These are phyloP conservation scores for Colletotrichum eremochloae DNA, from an alignment of 2,329 filamentous ascomycete genomes.

Conservation along the genomic window DNA sequence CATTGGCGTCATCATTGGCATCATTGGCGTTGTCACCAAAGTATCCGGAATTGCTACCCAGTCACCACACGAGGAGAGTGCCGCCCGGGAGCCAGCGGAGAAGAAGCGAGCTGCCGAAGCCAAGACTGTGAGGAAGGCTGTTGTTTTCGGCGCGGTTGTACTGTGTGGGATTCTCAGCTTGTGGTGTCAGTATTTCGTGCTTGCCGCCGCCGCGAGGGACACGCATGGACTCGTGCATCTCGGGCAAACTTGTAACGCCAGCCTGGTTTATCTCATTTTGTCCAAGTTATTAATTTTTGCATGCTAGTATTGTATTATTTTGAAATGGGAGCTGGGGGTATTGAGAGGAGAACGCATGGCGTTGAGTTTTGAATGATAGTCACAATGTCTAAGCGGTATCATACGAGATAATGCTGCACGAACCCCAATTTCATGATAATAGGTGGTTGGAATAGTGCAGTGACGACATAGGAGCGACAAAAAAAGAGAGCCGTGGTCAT, in stretches of 20 bases:
- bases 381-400: neutral
- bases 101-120: neutral
- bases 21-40: too few relatives aligned
- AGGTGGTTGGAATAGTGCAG: too few relatives aligned
- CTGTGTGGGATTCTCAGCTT: neutral
- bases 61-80: neutral
- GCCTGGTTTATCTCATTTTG: conserved; percentile 3
- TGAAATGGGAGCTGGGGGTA: too few relatives aligned
- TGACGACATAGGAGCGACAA: too few relatives aligned
- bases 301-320: neutral
- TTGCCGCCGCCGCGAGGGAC: conserved; percentile 7
- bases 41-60: neutral
- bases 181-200: conserved; percentile 15
- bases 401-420: neutral
- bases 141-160: neutral
- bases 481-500: too few relatives aligned
- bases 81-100: neutral
- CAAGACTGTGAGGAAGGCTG: neutral
- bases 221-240: conserved; percentile 3
- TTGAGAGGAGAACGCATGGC: neutral
- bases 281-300: conserved; percentile 4
- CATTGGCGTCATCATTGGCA: neutral
- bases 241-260: neutral
- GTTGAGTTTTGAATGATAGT: neutral
- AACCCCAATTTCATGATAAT: too few relatives aligned